Evolutionary conservation across 495 filamentous ascomycete species (phyloP).

Genomic region (Tuber magnatum): DNA sequence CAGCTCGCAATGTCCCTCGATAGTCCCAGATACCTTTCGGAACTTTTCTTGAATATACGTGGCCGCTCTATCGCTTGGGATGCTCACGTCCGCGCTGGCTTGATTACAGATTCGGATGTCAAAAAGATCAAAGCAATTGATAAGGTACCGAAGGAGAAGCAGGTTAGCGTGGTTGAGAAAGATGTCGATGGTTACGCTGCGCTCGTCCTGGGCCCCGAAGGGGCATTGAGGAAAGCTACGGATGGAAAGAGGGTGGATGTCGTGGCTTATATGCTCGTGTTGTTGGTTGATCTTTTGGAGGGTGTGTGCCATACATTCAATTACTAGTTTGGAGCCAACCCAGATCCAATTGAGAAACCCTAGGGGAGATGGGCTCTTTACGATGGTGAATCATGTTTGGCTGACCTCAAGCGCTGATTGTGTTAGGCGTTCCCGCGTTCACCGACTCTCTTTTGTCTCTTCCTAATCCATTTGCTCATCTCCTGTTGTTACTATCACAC

Average conservation of each 20-base stretch:
- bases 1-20: constrained; percentile 66
- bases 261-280: constrained; percentile 85
- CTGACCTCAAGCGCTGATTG: constrained; percentile 23
- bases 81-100: constrained; percentile 85
- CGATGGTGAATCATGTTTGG: constrained; percentile 8
- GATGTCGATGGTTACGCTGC: constrained; percentile 70
- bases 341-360: background rate
- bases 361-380: background rate
- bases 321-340: background rate
- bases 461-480: constrained; percentile 79
- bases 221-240: constrained; percentile 31
- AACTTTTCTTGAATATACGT: constrained; percentile 90
- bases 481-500: constrained; percentile 71
- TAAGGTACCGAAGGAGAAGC: constrained; percentile 85
- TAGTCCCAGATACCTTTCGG: constrained; percentile 79
- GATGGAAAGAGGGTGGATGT: constrained; percentile 64
- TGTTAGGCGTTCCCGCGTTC: constrained; percentile 67
- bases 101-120: constrained; percentile 87
- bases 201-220: constrained; percentile 61
- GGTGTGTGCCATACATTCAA: constrained; percentile 47
- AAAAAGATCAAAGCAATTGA: constrained; percentile 96
- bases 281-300: constrained; percentile 80
- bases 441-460: constrained; percentile 64
- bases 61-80: constrained; percentile 95
- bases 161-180: constrained; percentile 68